Base-by-base conservation (phyloP, 768 basidiomycete species). In the Rubroboletus satanas region DNA sequence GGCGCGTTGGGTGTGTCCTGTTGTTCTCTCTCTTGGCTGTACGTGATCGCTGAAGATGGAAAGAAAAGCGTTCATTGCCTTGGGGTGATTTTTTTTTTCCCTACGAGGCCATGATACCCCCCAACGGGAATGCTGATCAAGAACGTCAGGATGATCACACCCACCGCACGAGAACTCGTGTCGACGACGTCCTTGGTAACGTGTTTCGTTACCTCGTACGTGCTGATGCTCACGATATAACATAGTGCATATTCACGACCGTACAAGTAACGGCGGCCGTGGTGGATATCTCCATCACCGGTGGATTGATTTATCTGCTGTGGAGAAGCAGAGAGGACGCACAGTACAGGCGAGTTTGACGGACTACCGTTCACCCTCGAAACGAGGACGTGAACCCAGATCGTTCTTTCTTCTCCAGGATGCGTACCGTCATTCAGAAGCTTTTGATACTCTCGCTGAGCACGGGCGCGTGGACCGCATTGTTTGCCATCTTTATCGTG, bases 271-370 rank as follows among this genome's bases (percentile, higher is more conserved):
- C 42, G 23, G 45, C 41, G 1, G 58, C 58, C 8, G 48, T 31
- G 28, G 51, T 64, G 15, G 62, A 62, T 7, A 51, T 64, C 6
- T 45, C 61, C 29, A 60, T 63, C 44, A 63, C 62, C 4, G 21
- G 55, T 10, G 54, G 15, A 15, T 33, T 65, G 21, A 57, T 54
- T 1, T 32, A 8, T 33, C 29, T 63, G 18, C 23, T 63, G 17
- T 57, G 52, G 58, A 61, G 23, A 54, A 57, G 62, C 36, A 61
- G 58, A 28, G 49, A 45, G n/a, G 49, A 62, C 9, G 62, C 62
- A 38, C 54, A 52, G 23, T 47, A 54, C 44, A 61, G 44, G 62
- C 12, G 31, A 56, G 52, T 21, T 21, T 21, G 10, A 43, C 6
- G 5, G 21, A 10, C 15, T 2, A 9, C n/a, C 23, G 12, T 28